These are phyloP conservation scores for Ceratopteris richardii DNA, from an alignment of 75 land plant species.

Conservation along the genomic window DNA sequence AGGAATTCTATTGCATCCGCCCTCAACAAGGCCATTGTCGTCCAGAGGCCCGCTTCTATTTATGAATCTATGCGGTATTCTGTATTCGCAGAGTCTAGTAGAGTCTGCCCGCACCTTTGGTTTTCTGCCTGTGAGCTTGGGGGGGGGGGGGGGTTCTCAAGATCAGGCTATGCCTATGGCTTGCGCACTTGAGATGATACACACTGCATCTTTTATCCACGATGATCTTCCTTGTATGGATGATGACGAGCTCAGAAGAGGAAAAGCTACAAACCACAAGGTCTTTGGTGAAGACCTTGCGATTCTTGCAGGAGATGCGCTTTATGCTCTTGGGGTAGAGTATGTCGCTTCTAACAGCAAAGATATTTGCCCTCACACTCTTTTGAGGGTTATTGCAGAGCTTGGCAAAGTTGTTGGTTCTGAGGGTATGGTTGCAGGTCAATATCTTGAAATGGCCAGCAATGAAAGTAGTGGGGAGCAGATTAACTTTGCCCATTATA, in stretches of 20 bases:
- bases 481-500: too few relatives aligned
- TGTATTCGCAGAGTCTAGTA: slow-evolving; percentile 60
- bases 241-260: slow-evolving; percentile 51
- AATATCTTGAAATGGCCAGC: too few relatives aligned
- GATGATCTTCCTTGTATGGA: slow-evolving; percentile 69
- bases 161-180: slow-evolving; percentile 45
- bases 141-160: slow-evolving; percentile 35
- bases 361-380: too few relatives aligned
- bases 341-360: too few relatives aligned
- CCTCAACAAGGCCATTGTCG: slow-evolving; percentile 38
- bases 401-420: too few relatives aligned
- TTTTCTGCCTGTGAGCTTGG: slow-evolving; percentile 61
- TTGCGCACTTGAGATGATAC: slow-evolving; percentile 52
- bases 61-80: slow-evolving; percentile 67
- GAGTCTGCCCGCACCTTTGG: slow-evolving; percentile 62
- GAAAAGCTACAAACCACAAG: slow-evolving; percentile 23
- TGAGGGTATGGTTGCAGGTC: too few relatives aligned
- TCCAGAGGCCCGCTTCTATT: slow-evolving; percentile 36
- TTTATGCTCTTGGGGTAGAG: too few relatives aligned
- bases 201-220: slow-evolving; percentile 42
- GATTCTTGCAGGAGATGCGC: slow-evolving; percentile 50
- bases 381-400: too few relatives aligned
- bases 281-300: too few relatives aligned
- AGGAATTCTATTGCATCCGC: slow-evolving; percentile 34
- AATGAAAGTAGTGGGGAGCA: too few relatives aligned